Evolutionary conservation across 2,329 filamentous ascomycete genomes (phyloP).

Genomic region (Colletotrichum phormii): DNA sequence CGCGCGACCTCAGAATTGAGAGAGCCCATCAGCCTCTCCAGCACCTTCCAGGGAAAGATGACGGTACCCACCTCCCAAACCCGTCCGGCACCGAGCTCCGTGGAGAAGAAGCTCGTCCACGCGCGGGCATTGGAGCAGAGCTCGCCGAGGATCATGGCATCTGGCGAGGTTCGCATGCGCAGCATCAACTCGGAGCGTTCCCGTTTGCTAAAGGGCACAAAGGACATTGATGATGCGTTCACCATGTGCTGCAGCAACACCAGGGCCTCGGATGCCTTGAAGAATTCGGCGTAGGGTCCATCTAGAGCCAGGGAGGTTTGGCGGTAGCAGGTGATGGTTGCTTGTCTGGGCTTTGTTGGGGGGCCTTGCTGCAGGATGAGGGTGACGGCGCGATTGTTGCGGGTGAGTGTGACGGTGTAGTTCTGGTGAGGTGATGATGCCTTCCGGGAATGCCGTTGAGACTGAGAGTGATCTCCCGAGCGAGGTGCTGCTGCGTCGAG

Average conservation of each 20-base stretch:
- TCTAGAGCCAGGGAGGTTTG: constrained; percentile 23
- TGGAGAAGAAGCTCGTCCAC: constrained; percentile 32
- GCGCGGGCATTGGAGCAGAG: constrained; percentile 31
- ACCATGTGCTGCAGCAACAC: constrained; percentile 32
- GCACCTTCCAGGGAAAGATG: constrained; percentile 29
- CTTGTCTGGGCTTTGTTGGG: not conserved
- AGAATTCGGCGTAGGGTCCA: constrained; percentile 26
- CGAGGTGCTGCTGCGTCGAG: constrained; percentile 1
- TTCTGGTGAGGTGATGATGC: constrained; percentile 19
- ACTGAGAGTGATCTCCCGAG: not conserved
- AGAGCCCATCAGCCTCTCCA: constrained; percentile 32
- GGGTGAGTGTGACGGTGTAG: constrained; percentile 28
- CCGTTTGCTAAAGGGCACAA: constrained; percentile 14
- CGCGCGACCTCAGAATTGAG: constrained; percentile 24
- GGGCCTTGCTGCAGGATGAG: constrained; percentile 19
- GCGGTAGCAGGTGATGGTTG: constrained; percentile 29
- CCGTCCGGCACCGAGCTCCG: constrained; percentile 25
- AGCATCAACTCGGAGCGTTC: constrained; percentile 27
- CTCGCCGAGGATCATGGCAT: constrained; percentile 28
- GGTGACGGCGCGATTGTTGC: constrained; percentile 30
- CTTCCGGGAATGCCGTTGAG: not conserved
- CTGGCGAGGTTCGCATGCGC: constrained; percentile 24
- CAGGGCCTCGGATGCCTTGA: constrained; percentile 33
- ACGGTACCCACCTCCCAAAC: constrained; percentile 27
- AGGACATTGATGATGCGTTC: constrained; percentile 25